A percentile compares a stretch with the other conserved stretches of the same genome.
Conservation (phyloP, 768 basidiomycete genomes). For the Hygrophorus russula region DNA sequence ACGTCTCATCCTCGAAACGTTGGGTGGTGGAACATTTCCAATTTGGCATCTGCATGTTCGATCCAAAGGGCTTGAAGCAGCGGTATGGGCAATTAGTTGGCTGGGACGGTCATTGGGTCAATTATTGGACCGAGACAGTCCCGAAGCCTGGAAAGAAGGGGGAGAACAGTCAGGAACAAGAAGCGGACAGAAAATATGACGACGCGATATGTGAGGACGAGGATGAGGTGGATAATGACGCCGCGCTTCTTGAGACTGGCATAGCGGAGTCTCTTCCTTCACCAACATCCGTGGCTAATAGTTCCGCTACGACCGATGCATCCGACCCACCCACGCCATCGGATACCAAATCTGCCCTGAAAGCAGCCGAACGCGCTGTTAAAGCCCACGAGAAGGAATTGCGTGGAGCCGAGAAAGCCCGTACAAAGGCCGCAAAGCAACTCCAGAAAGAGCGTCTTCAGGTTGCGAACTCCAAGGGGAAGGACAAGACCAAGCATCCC, state of each 20-base stretch:
- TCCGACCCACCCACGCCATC: neutral
- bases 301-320: too few species aligned
- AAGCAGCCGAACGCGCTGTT: neutral
- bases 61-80: conserved; percentile 33
- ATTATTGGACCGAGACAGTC: conserved; percentile 47
- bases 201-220: too few species aligned
- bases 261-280: too few species aligned
- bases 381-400: neutral
- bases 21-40: conserved; percentile 47
- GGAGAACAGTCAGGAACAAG: neutral
- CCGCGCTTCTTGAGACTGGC: too few species aligned
- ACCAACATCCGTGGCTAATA: too few species aligned
- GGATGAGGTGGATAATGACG: too few species aligned
- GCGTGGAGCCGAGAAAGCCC: neutral
- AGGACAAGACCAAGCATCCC: conserved; percentile 14
- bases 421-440: conserved; percentile 2
- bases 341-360: neutral
- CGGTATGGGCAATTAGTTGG: conserved; percentile 36
- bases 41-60: conserved; percentile 49
- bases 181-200: neutral
- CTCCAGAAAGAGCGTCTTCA: conserved; percentile 12
- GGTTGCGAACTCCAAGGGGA: conserved; percentile 10
- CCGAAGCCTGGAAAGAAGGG: conserved; percentile 11
- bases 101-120: conserved; percentile 45
- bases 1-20: conserved; percentile 25